Conservation (phyloP, 2,329 filamentous ascomycete genomes). For the Thelonectria olida region DNA sequence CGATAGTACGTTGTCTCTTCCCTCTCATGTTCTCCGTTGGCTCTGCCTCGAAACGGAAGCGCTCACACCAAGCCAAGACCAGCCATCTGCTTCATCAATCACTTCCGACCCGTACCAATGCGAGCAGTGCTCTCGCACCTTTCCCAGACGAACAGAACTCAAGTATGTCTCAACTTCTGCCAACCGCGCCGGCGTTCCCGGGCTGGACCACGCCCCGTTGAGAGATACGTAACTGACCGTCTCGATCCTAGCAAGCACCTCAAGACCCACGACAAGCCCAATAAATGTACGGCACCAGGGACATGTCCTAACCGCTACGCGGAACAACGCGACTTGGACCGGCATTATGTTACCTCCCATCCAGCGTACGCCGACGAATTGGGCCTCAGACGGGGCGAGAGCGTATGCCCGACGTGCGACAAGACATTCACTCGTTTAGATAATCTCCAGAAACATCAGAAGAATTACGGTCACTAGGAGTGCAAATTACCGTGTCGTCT, state of each 20-base stretch:
- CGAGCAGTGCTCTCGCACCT: neutral
- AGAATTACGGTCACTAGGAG: too few species aligned
- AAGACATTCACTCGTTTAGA: slow-evolving; percentile 29
- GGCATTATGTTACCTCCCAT: slow-evolving; percentile 35
- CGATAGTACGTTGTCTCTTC: slow-evolving; percentile 2
- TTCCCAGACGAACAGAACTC: slow-evolving; percentile 6
- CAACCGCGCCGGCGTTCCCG: too few species aligned
- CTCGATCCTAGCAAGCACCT: slow-evolving; percentile 32
- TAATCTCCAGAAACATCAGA: slow-evolving; percentile 32
- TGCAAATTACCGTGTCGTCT: too few species aligned
- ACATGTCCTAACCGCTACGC: slow-evolving; percentile 24
- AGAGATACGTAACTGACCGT: neutral
- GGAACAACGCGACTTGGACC: slow-evolving; percentile 37
- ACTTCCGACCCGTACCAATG: slow-evolving; percentile 9
- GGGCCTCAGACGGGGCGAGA: slow-evolving; percentile 7
- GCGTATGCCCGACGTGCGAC: slow-evolving; percentile 15
- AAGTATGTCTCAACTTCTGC: slow-evolving; percentile 16
- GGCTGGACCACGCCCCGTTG: neutral
- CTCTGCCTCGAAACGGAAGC: neutral
- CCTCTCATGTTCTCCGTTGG: neutral
- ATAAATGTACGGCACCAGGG: slow-evolving; percentile 30
- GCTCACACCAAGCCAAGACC: slow-evolving; percentile 9
- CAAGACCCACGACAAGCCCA: slow-evolving; percentile 33
- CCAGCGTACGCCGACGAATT: slow-evolving; percentile 16
- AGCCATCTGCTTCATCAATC: slow-evolving; percentile 18